Base-by-base conservation (phyloP, 2,329 filamentous ascomycete genomes). In the Albophoma yamanashiensis region DNA sequence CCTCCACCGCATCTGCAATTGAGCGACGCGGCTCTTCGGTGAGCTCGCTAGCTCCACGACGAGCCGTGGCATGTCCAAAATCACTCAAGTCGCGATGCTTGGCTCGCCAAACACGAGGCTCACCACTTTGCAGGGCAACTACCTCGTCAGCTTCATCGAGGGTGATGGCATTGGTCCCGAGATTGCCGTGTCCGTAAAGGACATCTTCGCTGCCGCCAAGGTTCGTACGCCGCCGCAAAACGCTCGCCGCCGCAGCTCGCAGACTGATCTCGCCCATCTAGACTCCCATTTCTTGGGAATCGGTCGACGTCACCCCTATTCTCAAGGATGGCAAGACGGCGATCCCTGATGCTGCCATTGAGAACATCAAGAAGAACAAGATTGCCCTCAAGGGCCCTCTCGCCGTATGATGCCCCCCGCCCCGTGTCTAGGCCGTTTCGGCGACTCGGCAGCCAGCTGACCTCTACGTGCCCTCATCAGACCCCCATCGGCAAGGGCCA, bases 131-230 rank as follows among this genome's bases (percentile, higher is more conserved):
- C 70, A 96, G 91, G 94, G 94, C 73, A 94, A 94, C 78, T 99
- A 89, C 84, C 89, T 90, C 61, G 94, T 99, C 72, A 93, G 91
- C 70, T 82, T 99, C 78, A 99, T 99, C 67, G 95, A 99, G 84
- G 94, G 95, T 79, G 95, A 99, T 73, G 94, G 94, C 75, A 99
- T 99, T 75, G 94, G 94, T 63, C 94, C 94, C 65, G 93, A 99
- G 81, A 99, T 99, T 74, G 87, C 94, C 66, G 88, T 96, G 78
- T 95, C 94, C 57, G 92, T 99, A 73, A 99, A 97, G 86, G 91
- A 97, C 77, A 99, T 99, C 79, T 99, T 97, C 81, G 83, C 87
- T 71, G 94, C 94, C 70, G 94, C 94, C 70, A 90, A 95, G 77
- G 93, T 96, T 80, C 64, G 80, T 75, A 63, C 62, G 62, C 61